Percentiles rank a stretch among this genome's conserved stretches.
Evolutionary conservation across 2,329 filamentous ascomycete genomes (phyloP).

Genomic region (Clonostachys solani): DNA sequence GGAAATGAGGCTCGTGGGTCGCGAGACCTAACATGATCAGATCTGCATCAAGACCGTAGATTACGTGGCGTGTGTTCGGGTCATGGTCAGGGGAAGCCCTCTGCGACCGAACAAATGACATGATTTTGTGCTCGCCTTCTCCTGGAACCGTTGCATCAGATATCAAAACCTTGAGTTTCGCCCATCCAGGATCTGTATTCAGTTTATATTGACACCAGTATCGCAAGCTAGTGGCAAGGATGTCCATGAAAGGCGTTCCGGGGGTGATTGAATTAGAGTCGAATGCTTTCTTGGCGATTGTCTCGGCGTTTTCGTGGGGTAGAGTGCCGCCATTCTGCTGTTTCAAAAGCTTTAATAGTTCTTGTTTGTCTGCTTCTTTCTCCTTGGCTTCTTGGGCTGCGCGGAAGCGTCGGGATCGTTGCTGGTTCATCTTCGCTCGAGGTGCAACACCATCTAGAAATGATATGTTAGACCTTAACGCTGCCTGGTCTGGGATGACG

Average conservation of each 20-base stretch:
- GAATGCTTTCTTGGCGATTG: constrained; percentile 81
- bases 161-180: constrained; percentile 94
- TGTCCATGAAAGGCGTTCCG: constrained; percentile 98
- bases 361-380: constrained; percentile 86
- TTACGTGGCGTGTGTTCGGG: constrained; percentile 95
- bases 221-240: constrained; percentile 80
- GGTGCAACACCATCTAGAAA: constrained; percentile 85
- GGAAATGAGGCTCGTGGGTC: constrained; percentile 96
- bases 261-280: constrained; percentile 86
- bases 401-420: constrained; percentile 91
- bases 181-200: constrained; percentile 95
- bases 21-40: constrained; percentile 97
- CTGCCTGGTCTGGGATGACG: neutral
- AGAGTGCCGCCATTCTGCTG: constrained; percentile 67
- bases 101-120: constrained; percentile 96
- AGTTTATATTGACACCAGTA: constrained; percentile 99
- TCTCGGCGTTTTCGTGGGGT: constrained; percentile 57
- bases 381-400: constrained; percentile 92
- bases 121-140: constrained; percentile 99
- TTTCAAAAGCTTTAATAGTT: constrained; percentile 80
- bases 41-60: constrained; percentile 96
- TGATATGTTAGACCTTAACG: neutral
- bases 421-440: constrained; percentile 99
- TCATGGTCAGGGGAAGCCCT: constrained; percentile 86
- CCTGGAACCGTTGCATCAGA: constrained; percentile 97